Evolutionary conservation across 2,329 filamentous ascomycete genomes (phyloP), one percentile per base, ranked within the genome.

Genomic region (Aphanocladium album): DNA sequence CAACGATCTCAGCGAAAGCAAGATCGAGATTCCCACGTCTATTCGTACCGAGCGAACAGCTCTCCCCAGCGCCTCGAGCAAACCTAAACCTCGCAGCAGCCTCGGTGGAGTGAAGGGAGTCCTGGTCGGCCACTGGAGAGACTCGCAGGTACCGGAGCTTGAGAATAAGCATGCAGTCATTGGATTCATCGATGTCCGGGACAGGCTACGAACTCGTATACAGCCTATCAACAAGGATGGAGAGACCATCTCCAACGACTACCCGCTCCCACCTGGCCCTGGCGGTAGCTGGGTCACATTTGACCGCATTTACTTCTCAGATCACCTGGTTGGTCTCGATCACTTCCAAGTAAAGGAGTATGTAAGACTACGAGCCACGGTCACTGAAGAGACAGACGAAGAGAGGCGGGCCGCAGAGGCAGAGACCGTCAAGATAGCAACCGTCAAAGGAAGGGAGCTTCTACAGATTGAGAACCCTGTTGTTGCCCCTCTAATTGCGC

Each of bases 271-370:
- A 1, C 79, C 82, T 2, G 84, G 83, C 0, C 82, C 83, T 1
- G 84, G 84, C 23, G 84, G 83, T 57, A 86, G 83, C 68, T 87
- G 84, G 84, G 83, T 87, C 25, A 86, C 83, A 0, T 87, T 87
- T 65, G 81, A 85, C 61, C 77, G 82, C 21, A 78, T 87, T 33
- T 79, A 85, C 23, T 87, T 87, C 66, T 80, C 82, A 2, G 70
- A 79, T 8, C 83, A 86, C 61, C 79, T 88, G 0, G 73, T 82
- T 16, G 78, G 79, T 2, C 72, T 86, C 5, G 80, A 83, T 56
- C 79, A 86, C 52, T 77, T 80, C 30, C 79, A 85, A 35, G 71
- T 88, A 35, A 87, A 87, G 66, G 84, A 87, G 66, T 88, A 84
- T 61, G 83, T 87, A 54, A 83, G 83, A 63, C 72, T 86, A 27